Evolutionary conservation across 2,329 filamentous ascomycete genomes (phyloP).

Genomic region (Keithomyces neogunnii): DNA sequence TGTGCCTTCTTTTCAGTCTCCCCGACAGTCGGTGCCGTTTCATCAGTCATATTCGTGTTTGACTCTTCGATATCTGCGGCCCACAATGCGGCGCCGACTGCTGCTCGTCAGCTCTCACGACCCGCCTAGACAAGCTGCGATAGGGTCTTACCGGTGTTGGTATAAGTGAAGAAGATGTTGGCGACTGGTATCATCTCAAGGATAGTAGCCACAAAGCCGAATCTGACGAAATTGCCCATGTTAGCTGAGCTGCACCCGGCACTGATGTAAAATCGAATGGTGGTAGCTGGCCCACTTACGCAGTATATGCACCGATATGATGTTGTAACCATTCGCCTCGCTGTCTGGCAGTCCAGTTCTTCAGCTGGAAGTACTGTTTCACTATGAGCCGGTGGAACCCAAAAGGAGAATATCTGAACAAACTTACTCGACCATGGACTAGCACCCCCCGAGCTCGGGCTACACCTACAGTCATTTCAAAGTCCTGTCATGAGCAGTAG

Average conservation of each 20-base stretch:
- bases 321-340: conserved; percentile 60
- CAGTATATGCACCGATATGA: conserved; percentile 69
- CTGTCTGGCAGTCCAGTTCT: conserved; percentile 64
- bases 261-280: neutral
- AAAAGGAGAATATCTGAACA: neutral
- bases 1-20: conserved; percentile 40
- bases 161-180: conserved; percentile 81
- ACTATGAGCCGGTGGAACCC: conserved; percentile 6
- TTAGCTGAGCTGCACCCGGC: neutral
- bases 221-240: conserved; percentile 39
- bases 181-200: conserved; percentile 78
- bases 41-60: conserved; percentile 37
- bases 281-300: conserved; percentile 42
- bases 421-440: conserved; percentile 46
- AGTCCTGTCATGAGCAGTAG: neutral
- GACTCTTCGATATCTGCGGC: conserved; percentile 72
- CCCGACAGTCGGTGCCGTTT: conserved; percentile 41
- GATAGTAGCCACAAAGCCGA: conserved; percentile 65
- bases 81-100: conserved; percentile 89
- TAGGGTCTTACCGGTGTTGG: conserved; percentile 57
- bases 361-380: conserved; percentile 78
- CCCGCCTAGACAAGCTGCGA: neutral
- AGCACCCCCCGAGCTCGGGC: conserved; percentile 38
- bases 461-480: conserved; percentile 12
- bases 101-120: neutral